Evolutionary conservation across 176 grass and related monocot species (phyloP), one percentile per base, ranked within the genome.

Genomic region (Microstegium vimineum): DNA sequence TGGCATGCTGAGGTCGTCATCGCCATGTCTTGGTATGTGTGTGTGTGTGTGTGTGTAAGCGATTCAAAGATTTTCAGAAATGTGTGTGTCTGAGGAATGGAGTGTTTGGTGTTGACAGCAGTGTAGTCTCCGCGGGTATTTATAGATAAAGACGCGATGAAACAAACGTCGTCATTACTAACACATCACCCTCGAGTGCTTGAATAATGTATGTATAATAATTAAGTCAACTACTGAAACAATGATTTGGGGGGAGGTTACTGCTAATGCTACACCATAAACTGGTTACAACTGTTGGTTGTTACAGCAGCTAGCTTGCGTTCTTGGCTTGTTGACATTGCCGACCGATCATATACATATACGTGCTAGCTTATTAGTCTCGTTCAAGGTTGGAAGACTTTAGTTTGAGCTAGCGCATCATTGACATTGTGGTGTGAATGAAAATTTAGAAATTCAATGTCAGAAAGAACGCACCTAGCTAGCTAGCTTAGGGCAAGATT

Each of bases 241-340:
- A n/a, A 75, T 75, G 49, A 57, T 57, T 75, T 75, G n/a, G n/a
- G n/a, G 11, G 32, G 73, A 35, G 47, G 47, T 57, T 25, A 75
- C n/a, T n/a, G 20, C 4, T 32, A 31, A 59, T 25, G 12, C 12
- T 32, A n/a, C 46, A 54, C 15, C 41, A 47, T 47, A 47, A 47
- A 49, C 25, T 26, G 40, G 69, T 73, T 54, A 14, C 46, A 74
- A 75, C 46, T n/a, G 33, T 54, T 54, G 71, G 71, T 14, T 6
- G 71, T 11, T 51, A 3, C 14, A 5, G 15, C 8, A 11, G 67
- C n/a, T 45, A 5, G 20, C n/a, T n/a, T n/a, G n/a, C n/a, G n/a
- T 5, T 23, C 38, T n/a, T 45, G 13, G 13, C 41, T 38, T 27
- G 41, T 47, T 47, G 69, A 73, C 15, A 47, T n/a, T 42, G 5